Evolutionary conservation across 306 rosid genomes (phyloP).

Genomic region (Astragalus membranaceus): DNA sequence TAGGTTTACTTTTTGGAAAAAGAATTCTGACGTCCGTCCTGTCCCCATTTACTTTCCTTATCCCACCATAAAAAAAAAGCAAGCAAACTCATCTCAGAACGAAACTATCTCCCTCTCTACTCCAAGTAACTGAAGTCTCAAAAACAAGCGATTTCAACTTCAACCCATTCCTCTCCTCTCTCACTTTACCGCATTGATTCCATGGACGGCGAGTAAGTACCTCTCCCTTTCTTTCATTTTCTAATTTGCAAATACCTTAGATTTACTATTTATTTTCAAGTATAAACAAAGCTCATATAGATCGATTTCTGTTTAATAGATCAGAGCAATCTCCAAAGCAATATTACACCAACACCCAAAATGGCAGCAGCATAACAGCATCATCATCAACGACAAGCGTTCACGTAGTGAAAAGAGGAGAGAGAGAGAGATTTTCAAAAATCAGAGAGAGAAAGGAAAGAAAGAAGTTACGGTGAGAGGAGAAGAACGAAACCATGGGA

Average conservation of each 20-base stretch:
- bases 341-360: neutral
- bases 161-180: too few species aligned
- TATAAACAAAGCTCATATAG: neutral
- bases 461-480: too few species aligned
- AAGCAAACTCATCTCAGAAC: neutral
- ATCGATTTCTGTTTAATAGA: constrained; percentile 24
- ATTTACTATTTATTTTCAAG: neutral
- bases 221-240: neutral
- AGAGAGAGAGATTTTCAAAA: too few species aligned
- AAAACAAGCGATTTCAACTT: too few species aligned
- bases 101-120: constrained; percentile 12
- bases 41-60: too few species aligned
- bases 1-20: too few species aligned
- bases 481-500: too few species aligned
- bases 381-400: constrained; percentile 61
- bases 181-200: neutral
- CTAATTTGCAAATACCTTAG: too few species aligned
- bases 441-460: too few species aligned
- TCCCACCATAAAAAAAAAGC: too few species aligned
- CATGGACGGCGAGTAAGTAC: constrained; percentile 33
- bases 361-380: neutral
- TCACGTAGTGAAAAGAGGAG: too few species aligned
- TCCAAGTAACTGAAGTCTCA: neutral
- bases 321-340: constrained; percentile 52
- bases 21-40: too few species aligned